Evolutionary conservation across 1,139 yeast species (phyloP), one percentile per base, ranked within the genome.

Genomic region (Kurtzmaniella quercitrusa): DNA sequence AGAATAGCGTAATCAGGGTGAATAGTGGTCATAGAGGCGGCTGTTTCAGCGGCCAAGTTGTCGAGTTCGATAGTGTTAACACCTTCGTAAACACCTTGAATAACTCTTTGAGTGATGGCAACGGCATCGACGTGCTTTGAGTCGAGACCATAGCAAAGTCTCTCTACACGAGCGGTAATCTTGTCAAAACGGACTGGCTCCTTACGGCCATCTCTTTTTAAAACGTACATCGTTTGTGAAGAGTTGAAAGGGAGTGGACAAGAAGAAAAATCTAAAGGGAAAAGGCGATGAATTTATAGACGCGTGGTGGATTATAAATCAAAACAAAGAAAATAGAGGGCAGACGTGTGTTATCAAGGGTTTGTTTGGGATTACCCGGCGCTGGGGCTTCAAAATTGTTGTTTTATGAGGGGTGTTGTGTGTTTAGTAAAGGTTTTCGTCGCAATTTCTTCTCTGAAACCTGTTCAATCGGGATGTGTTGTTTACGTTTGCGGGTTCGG

Each of bases 1-100:
- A 93, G 76, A 37, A 82, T 81, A 38, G 97, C 96, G 57, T 93
- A 91, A 66, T 93, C 98, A 18, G 98, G 98, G 63, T 93, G 98
- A 47, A 85, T 80, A 16, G 98, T 93, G 48, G 97, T 88, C 96
- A 91, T 85, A 57, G 87, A 85, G 36, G 98, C 98, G 45, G 97
- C 94, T 34, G 98, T 89, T 68, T 93, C 98, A 36, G 97, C 96
- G 40, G 96, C 95, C 55, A 93, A 76, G 66, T 93, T 89, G 55
- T 87, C 93, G 50, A 91, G 77, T 64, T 89, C 98, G 50, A 87
- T 80, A 45, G 98, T 93, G 57, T 93, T 89, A 43, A 93, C 98
- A 55, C 98, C 98, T 58, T 89, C 95, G 69, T 88, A 88, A 43
- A 88, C 95, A 53, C 96, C 96, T 20, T 91, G 78, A 50, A 87